Evolutionary conservation across 768 basidiomycete species (phyloP), one percentile per base, ranked within the genome.

Genomic region (Boletus bicolor): DNA sequence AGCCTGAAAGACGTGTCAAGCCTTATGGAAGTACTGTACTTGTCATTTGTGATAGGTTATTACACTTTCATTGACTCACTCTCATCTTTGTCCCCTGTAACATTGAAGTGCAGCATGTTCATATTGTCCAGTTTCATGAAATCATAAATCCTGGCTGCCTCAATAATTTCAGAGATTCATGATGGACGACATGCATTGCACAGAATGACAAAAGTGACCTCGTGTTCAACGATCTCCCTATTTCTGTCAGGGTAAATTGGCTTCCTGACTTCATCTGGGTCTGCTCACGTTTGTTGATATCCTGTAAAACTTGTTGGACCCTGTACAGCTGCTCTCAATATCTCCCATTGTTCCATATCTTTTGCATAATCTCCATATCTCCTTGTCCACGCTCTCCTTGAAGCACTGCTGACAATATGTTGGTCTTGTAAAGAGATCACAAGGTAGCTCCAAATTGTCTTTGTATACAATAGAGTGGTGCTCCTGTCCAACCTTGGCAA

Each of bases 381-480:
- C 65, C 46, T 62, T 59, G 12, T 61, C 44, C 24, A 68, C 56
- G 12, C 74, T 72, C 4, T 71, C 68, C 12, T 64, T 35, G 28
- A 79, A 68, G 45, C 82, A 83, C 7, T 52, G 7, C 0, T 45
- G 32, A 64, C 81, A 83, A 2, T 81, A 19, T 0, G 61, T 56
- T 3, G 72, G 68, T 3, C 64, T 67, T 7, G 69, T 48, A 5
- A 81, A 67, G 7, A 77, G 17, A 17, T 72, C 66, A 1, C 77
- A 74, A 1, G 84, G 83, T 1, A 86, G 61, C 39, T 81, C 80
- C 73, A 77, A 78, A 49, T 82, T 78, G 7, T 75, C 81, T 39
- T 72, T 63, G 60, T 81, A 79, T 0, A 82, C 80, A 34, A 67
- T 44, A 0, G 85, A 85, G 61, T 86, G 85, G 60, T 81, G 61